Evolutionary conservation across 805 yeast genomes (phyloP).

Genomic region (Scheffersomyces lignosus): DNA sequence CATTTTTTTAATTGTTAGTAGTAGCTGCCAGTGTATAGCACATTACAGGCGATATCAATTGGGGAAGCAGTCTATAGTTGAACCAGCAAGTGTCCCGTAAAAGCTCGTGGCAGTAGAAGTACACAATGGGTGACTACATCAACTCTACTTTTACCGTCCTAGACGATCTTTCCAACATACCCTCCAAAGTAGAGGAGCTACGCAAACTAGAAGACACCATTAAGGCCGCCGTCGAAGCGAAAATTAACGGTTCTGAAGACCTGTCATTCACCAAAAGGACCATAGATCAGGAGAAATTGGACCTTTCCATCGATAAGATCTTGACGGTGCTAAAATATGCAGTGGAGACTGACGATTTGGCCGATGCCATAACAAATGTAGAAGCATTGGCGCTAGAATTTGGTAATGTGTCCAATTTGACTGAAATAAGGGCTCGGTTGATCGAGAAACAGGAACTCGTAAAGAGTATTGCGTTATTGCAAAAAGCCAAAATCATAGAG

Average conservation of each 20-base stretch:
- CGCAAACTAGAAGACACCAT: conserved; percentile 15
- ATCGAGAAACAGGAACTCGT: conserved; percentile 2
- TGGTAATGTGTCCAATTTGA: conserved; percentile 8
- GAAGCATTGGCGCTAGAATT: conserved; percentile 12
- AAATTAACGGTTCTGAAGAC: conserved; percentile 2
- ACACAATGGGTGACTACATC: conserved; percentile 29
- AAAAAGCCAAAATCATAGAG: conserved; percentile 3
- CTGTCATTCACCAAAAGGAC: background rate
- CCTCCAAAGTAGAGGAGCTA: conserved; percentile 23
- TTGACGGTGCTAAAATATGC: conserved; percentile 3
- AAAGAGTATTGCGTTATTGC: conserved; percentile 1
- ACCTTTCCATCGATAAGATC: conserved; percentile 3
- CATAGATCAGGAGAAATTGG: conserved; percentile 13
- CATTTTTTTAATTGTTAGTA: conserved; percentile 1
- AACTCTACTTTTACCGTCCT: conserved; percentile 34
- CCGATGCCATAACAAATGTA: conserved; percentile 7
- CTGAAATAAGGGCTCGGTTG: conserved; percentile 5
- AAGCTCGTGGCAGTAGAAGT: no score
- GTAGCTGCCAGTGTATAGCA: no score
- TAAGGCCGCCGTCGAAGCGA: conserved; percentile 15
- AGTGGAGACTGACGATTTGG: conserved; percentile 7
- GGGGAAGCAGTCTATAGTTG: no score
- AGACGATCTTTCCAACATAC: conserved; percentile 32
- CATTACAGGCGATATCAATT: no score
- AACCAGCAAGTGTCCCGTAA: no score